Evolutionary conservation across 1,284 basidiomycete species (phyloP), one percentile per base, ranked within the genome.

Genomic region (Ustilago nuda): DNA sequence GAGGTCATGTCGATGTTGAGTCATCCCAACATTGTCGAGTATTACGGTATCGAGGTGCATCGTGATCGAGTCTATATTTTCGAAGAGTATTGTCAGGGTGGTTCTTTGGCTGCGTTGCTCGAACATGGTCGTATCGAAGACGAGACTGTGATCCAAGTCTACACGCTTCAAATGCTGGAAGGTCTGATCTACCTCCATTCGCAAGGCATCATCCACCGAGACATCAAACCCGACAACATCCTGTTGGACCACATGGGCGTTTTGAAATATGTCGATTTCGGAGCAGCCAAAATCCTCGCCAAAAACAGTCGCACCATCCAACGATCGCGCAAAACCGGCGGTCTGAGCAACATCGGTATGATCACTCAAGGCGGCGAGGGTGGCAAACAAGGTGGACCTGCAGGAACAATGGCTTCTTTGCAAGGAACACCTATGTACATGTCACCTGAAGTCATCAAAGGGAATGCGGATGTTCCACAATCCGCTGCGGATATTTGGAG

Each of bases 371-470:
- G 88, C 55, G 87, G 87, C 8, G 86, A 89, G 8, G 90, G 89
- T 15, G 82, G 78, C 52, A 84, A 51, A 82, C 79, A 78, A 9
- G 80, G 73, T 12, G 77, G 78, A 11, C 73, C 75, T 0, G 82
- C 84, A 0, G 87, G 85, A 3, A 87, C 87, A 30, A 93, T 92
- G 86, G 93, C 93, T 12, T 77, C 72, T 56, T 57, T 85, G 62
- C 98, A 96, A 2, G 97, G 97, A 13, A 99, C 97, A 19, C 97
- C 97, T 0, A 99, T 99, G 96, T 99, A 99, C 87, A 98, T 99
- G 93, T 96, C 94, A 11, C 97, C 97, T 1, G 97, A 99, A 85
- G 92, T 98, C 56, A 99, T 99, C 88, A 95, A 98, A 87, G 91
- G 92, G 17, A 87, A 86, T 23, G 66, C 82, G 19, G 66, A 82